Evolutionary conservation across 106 monocot species (phyloP), one percentile per base, ranked within the genome.

Genomic region (Agapanthus africanus): DNA sequence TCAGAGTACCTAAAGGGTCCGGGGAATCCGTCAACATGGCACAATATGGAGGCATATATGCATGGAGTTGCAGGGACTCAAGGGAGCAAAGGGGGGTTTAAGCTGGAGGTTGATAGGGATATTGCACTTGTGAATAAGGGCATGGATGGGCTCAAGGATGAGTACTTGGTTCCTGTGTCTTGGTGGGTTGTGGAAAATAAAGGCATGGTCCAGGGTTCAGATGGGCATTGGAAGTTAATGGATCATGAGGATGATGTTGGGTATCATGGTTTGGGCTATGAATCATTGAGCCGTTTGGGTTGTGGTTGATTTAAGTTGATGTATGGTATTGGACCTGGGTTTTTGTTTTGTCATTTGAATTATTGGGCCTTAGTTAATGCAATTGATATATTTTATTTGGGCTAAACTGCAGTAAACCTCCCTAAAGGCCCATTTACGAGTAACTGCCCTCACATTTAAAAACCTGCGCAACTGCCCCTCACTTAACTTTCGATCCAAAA

Each of bases 181-280:
- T 97, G 95, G 95, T 88, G 80, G 84, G 80, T 88, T 65, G 88
- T 66, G 86, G 76, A 84, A 81, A 91, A 97, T 49, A 97, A 73
- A 40, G 88, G 86, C 15, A 97, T 97, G 95, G 80, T 87, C 56
- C 80, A 84, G 77, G 82, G 76, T 2, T 38, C 40, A 13, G 82
- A 80, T n/a, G 95, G 95, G 33, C 75, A 73, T 7, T 97, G 91
- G 91, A 67, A 2, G 7, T 70, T 97, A 74, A 19, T 42, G 54
- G 95, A 97, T 66, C 86, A 85, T 54, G 84, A 95, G 26, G 71
- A 82, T 6, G 91, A 85, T 56, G 42, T n/a, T n/a, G n/a, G n/a
- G n/a, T n/a, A n/a, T n/a, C n/a, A n/a, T n/a, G n/a, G n/a, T n/a
- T n/a, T n/a, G n/a, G n/a, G n/a, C n/a, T n/a, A n/a, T n/a, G n/a